Percentiles rank a stretch among this genome's conserved stretches.
Evolutionary conservation across 139 green algal species (phyloP).

Genomic region (Spirogloea muscicola): DNA sequence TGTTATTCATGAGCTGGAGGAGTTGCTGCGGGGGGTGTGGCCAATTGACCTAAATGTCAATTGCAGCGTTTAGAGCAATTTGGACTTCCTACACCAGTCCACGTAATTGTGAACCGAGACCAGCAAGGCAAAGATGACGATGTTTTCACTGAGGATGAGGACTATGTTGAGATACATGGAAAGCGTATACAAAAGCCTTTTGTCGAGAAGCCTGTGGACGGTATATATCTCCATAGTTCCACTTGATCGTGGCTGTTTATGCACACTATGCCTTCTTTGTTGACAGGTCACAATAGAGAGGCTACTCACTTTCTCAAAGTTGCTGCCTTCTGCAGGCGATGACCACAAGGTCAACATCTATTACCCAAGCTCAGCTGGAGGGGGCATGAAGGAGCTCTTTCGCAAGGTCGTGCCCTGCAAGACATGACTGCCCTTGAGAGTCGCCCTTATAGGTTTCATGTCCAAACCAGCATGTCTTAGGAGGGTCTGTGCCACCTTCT

Average conservation of each 20-base stretch:
- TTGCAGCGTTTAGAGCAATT: slow-evolving; percentile 54
- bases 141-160: slow-evolving; percentile 80
- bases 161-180: slow-evolving; percentile 78
- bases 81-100: slow-evolving; percentile 77
- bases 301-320: background rate
- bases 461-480: no score
- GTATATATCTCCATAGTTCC: slow-evolving; percentile 7
- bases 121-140: slow-evolving; percentile 15
- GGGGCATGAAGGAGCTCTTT: slow-evolving; percentile 94
- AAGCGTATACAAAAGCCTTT: slow-evolving; percentile 92
- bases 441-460: no score
- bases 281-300: background rate
- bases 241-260: background rate
- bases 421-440: no score
- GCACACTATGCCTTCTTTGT: background rate
- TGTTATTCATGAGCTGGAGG: background rate
- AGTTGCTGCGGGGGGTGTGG: no score
- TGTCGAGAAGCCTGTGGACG: slow-evolving; percentile 92
- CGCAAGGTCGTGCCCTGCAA: no score
- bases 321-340: slow-evolving; percentile 74
- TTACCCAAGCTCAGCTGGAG: slow-evolving; percentile 95
- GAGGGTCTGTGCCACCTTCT: no score
- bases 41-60: background rate
- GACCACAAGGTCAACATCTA: slow-evolving; percentile 99
- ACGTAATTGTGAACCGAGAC: slow-evolving; percentile 86